These are phyloP conservation scores for Nemania abortiva DNA, from an alignment of 2,329 filamentous ascomycete genomes.

Conservation along the genomic window DNA sequence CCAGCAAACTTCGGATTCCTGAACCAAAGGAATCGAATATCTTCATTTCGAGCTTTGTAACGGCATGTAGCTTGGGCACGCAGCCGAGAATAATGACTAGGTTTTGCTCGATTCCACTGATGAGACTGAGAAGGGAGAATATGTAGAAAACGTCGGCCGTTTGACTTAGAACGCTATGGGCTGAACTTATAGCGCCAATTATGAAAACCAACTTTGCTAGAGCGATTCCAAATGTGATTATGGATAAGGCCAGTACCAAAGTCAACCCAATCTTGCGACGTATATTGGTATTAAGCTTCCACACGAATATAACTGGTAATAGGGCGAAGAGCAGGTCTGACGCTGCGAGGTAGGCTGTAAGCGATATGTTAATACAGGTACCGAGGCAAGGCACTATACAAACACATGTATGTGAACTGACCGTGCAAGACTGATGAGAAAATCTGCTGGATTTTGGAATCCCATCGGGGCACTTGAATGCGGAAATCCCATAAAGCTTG, in stretches of 20 bases:
- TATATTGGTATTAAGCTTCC: neutral
- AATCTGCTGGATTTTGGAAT: neutral
- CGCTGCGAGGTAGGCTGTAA: neutral
- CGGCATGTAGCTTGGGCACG: neutral
- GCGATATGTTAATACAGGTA: neutral
- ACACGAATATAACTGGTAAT: neutral
- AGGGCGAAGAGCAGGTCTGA: neutral
- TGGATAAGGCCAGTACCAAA: neutral
- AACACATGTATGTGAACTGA: too few species aligned
- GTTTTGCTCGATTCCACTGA: neutral
- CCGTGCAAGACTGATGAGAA: conserved; percentile 1
- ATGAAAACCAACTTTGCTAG: neutral
- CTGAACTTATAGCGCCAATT: neutral
- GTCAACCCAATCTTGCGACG: conserved; percentile 1
- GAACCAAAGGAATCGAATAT: neutral
- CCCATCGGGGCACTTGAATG: neutral
- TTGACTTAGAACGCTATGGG: neutral
- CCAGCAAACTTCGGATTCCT: neutral
- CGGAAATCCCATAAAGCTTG: neutral
- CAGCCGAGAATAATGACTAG: neutral
- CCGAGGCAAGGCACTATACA: neutral
- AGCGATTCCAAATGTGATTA: neutral
- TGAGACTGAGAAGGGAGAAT: neutral
- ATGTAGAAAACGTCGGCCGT: conserved; percentile 5
- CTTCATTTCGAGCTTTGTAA: neutral